Evolutionary conservation across 2,329 filamentous ascomycete genomes (phyloP), one percentile per base, ranked within the genome.

Genomic region (Aspergillus floridensis): DNA sequence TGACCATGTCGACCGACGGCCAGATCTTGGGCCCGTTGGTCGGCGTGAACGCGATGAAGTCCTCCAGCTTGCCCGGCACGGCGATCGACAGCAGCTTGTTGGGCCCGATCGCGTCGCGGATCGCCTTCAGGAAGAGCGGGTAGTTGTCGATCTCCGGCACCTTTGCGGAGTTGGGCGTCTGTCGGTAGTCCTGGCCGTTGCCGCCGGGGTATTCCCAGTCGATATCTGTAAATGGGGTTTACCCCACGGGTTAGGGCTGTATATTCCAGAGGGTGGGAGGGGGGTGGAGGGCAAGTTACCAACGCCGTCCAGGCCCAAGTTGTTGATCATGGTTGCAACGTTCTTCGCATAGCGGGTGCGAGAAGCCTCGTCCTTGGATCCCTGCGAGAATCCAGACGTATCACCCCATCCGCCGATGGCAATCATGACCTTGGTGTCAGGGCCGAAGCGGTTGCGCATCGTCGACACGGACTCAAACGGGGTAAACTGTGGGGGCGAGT

Each of bases 331-430:
- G 29, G 77, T 76, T 7, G 82, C 84, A 1, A 91, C 81, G 64
- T 90, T 89, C 49, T 78, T 77, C 1, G 88, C 86, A 75, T 88
- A 92, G 7, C 74, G 76, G 60, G 80, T 77, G 16, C 87, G 82
- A 1, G 80, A 82, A 8, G 73, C 65, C 1, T 82, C 78, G 3
- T 80, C 80, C 53, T 77, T 79, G 1, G 86, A 84, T 0, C 82
- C 88, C 1, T 47, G 72, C 0, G 82, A 81, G 67, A 90, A 92
- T 0, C 88, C 88, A 6, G 73, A 71, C 0, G 83, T 86, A 60
- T 91, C 87, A 0, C 88, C 88, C 89, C 89, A 92, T 55, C 89
- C 89, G 11, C 89, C 89, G 63, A 92, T 85, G 21, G 89, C 88
- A 41, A 92, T 81, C 77, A 88, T 82, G 22, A 92, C 74, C 65